Evolutionary conservation across 495 filamentous ascomycete species (phyloP).

Genomic region (Lasiosphaeris hirsuta): DNA sequence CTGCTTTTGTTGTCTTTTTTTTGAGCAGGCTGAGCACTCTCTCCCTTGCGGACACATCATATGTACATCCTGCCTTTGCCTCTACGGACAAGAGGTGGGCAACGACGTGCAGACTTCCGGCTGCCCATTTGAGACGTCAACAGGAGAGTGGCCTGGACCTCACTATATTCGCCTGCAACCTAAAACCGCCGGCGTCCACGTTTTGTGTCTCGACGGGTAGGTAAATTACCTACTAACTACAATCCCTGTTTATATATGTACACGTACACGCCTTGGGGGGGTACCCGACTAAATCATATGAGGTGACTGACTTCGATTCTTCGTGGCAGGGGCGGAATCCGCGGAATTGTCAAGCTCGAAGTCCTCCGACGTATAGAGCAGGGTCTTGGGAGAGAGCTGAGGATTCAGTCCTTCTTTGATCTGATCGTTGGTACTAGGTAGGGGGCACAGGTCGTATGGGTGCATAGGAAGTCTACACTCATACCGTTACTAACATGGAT

Average conservation of each 20-base stretch:
- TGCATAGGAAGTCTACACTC: not conserved
- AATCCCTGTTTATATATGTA: too few species aligned
- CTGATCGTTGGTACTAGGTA: constrained; percentile 11
- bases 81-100: too few species aligned
- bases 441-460: too few species aligned
- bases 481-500: not conserved
- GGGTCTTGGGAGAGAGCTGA: not conserved
- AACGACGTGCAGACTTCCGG: too few species aligned
- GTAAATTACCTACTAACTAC: too few species aligned
- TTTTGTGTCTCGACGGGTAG: too few species aligned
- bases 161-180: too few species aligned
- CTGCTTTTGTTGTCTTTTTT: constrained; percentile 7
- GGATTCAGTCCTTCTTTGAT: constrained; percentile 7
- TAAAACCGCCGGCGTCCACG: too few species aligned
- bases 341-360: constrained; percentile 9
- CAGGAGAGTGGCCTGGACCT: too few species aligned
- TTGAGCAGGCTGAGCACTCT: not conserved
- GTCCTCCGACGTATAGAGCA: constrained; percentile 4
- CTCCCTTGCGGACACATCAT: constrained; percentile 4
- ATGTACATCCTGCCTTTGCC: not conserved
- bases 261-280: too few species aligned
- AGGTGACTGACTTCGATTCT: not conserved
- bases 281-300: not conserved
- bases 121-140: too few species aligned
- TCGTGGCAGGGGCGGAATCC: constrained; percentile 5